These are phyloP conservation scores for Zymoseptoria tritici DNA, from an alignment of 2,329 filamentous ascomycete species.

Conservation along the genomic window DNA sequence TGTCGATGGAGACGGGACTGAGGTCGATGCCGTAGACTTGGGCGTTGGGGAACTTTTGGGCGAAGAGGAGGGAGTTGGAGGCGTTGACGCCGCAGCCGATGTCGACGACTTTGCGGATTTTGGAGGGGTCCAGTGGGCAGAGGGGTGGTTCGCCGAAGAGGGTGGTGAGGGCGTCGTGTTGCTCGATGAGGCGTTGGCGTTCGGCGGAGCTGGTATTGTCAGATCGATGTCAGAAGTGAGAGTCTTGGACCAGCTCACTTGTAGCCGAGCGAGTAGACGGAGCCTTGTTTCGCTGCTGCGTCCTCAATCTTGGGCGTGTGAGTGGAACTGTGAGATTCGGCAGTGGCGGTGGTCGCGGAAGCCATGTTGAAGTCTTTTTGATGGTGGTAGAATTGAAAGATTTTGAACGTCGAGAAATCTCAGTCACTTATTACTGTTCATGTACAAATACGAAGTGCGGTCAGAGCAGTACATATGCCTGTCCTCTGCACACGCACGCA, in stretches of 20 bases:
- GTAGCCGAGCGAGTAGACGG: not conserved
- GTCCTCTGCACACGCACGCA: too few species aligned
- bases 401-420: not conserved
- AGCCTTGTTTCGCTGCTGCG: not conserved
- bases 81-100: constrained; percentile 37
- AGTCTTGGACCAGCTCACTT: not conserved
- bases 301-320: not conserved
- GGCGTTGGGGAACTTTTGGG: constrained; percentile 13
- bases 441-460: not conserved
- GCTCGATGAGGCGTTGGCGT: constrained; percentile 2
- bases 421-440: not conserved
- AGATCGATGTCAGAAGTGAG: not conserved
- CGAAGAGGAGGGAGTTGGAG: constrained; percentile 8
- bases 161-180: constrained; percentile 6
- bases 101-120: constrained; percentile 15
- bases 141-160: constrained; percentile 6
- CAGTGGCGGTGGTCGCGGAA: not conserved
- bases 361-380: not conserved
- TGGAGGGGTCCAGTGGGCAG: not conserved
- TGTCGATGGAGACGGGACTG: not conserved
- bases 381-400: not conserved
- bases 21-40: constrained; percentile 9
- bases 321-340: not conserved
- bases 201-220: constrained; percentile 3
- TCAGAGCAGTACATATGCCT: not conserved